Evolutionary conservation across 202 grass and related monocot species (phyloP), one percentile per base, ranked within the genome.

Genomic region (Panicum hallii): DNA sequence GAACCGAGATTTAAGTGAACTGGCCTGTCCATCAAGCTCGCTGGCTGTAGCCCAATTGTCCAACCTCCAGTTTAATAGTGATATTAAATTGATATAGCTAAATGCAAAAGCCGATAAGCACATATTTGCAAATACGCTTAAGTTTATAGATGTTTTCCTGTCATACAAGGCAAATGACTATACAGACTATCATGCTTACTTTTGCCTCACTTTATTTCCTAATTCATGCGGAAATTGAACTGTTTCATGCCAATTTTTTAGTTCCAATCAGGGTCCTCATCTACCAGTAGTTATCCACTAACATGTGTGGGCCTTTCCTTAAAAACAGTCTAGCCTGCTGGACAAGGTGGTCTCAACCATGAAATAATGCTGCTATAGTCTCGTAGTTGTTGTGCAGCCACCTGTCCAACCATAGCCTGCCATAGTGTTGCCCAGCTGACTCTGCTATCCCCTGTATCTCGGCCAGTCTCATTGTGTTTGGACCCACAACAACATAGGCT

Each of bases 281-380:
- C 17, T 14, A 11, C 36, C 2, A 11, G 11, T 57, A 7, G 32
- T n/a, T 57, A 56, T 57, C 72, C 9, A 14, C 52, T 58, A 76
- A 43, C 73, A 43, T 57, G 52, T 69, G 15, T 43, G 63, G 44
- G 7, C 20, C 64, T 80, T 50, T 67, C n/a, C 47, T 53, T 55
- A 43, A 43, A 10, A 68, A 41, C 4, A 79, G 47, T 63, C 28
- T 67, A 40, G 15, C 47, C 11, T 54, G 6, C 34, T 42, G 12
- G 3, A 11, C 1, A 15, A 55, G 14, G 13, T 17, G 32, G 4
- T 61, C 55, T 68, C 46, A 22, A 66, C 42, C 23, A 38, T 63
- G 41, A 46, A 32, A 50, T 28, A 63, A 64, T 63, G 4, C 43
- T 47, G 68, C 5, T 28, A 26, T 26, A 70, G 47, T 3, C 12